A percentile compares a stretch with the other conserved stretches of the same genome.
These are phyloP conservation scores for Trichoderma gamsii DNA, from an alignment of 495 filamentous ascomycete genomes.

Conservation along the genomic window DNA sequence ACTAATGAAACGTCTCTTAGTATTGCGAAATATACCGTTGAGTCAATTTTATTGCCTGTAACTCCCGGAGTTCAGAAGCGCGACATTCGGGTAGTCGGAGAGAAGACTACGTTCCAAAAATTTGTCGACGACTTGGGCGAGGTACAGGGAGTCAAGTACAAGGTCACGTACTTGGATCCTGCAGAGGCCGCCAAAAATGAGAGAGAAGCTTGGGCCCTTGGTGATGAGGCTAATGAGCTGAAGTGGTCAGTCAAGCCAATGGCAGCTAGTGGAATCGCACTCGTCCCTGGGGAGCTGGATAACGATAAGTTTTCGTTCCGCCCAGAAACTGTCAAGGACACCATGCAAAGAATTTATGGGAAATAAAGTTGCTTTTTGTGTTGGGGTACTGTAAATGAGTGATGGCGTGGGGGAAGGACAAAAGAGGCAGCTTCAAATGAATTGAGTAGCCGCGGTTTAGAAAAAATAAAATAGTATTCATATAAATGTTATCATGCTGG, in stretches of 20 bases:
- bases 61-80: not conserved
- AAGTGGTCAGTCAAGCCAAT: not conserved
- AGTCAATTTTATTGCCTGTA: not conserved
- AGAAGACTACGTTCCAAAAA: not conserved
- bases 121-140: not conserved
- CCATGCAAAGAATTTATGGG: not conserved
- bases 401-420: no score
- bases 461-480: no score
- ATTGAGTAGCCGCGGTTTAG: no score
- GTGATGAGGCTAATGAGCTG: not conserved
- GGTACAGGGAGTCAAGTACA: not conserved
- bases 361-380: not conserved
- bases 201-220: not conserved
- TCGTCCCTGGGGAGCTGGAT: not conserved
- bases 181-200: not conserved
- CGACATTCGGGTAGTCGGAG: not conserved
- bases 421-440: no score
- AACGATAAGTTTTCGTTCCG: slow-evolving; percentile 5
- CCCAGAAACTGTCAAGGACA: not conserved
- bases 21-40: not conserved
- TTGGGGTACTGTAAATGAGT: not conserved
- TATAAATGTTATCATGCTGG: no score
- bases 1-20: no score
- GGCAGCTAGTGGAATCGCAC: not conserved
- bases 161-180: not conserved